Evolutionary conservation across 345 rosid genomes (phyloP), one percentile per base, ranked within the genome.

Genomic region (Salix exigua): DNA sequence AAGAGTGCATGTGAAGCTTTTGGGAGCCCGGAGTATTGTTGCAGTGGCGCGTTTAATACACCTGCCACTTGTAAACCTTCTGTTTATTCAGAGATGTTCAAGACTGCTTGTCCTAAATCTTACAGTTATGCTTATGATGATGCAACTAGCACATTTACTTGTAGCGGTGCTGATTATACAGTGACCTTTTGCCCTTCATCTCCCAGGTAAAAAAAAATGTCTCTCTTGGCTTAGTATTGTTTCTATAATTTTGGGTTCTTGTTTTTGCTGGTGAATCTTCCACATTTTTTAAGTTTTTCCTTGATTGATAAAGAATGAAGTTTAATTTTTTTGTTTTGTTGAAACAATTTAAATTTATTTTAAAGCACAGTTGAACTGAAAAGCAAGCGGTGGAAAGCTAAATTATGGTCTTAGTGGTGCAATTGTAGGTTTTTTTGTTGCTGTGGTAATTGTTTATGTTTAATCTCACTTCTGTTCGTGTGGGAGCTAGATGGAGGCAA

Each of bases 111-210:
- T 72, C 98, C 99, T 30, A 87, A 89, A 70, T 92, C 99, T 9
- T 96, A 96, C 66, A 96, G 99, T 73, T 96, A 92, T 42, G 99
- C 99, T 0, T 96, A 93, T 75, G 99, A 96, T 51, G 99, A 96
- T 71, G 89, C 94, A 25, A 89, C 93, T 0, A 96, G 99, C 70
- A 96, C 99, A 13, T 96, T 93, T 76, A 96, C 99, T 0, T 96
- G 99, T 76, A 64, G 89, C 23, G 95, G 92, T 0, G 97, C 97
- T 0, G 99, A 96, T 68, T 94, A 96, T 71, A 92, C 97, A 71
- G 85, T 94, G 60, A 94, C 98, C 73, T 96, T 96, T 85, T 96
- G 99, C 61, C 99, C 98, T 14, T 89, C 99, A 37, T 87, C 98
- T 8, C 89, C 91, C 0, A 95, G 97, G 99, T 95, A 82, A 79